Percentiles rank a stretch among this genome's conserved stretches.
phyloP scores from a whole-genome alignment of 179 eudicot genomes.

The Sideroxylon spinosum region DNA sequence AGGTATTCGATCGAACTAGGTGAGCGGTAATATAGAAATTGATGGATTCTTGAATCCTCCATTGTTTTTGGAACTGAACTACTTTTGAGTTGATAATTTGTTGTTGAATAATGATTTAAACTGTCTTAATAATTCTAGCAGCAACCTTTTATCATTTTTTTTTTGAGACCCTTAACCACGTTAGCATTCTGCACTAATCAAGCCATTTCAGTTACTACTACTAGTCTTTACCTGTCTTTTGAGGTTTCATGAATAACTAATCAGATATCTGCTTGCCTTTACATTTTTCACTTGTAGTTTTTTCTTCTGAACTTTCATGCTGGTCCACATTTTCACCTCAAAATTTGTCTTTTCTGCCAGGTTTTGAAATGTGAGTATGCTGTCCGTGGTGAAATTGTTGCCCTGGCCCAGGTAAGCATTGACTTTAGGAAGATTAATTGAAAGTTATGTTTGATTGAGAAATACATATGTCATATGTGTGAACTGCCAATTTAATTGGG shows the following conservation, averaged over 20 bases:
- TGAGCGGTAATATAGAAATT: neutral
- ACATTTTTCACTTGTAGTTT: neutral
- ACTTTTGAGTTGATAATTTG: neutral
- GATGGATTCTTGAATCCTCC: neutral
- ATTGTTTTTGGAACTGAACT: neutral
- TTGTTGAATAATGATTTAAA: neutral
- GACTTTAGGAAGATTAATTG: neutral
- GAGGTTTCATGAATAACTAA: neutral
- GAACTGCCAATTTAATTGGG: neutral
- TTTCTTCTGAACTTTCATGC: conserved; percentile 3
- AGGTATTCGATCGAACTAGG: neutral
- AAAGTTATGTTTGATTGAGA: neutral
- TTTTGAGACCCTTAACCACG: neutral
- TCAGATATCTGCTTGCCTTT: neutral
- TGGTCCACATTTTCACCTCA: neutral
- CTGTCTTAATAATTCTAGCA: neutral
- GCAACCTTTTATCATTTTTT: neutral
- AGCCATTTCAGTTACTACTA: neutral
- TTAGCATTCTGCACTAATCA: neutral
- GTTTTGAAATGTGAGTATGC: conserved; percentile 92
- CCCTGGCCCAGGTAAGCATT: conserved; percentile 65
- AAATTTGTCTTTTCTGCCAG: conserved; percentile 30
- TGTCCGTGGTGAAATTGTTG: conserved; percentile 92
- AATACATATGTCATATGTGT: neutral
- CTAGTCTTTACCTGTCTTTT: neutral